Base-by-base conservation (phyloP, 768 basidiomycete genomes). In the Lactarius pseudohatsudake region DNA sequence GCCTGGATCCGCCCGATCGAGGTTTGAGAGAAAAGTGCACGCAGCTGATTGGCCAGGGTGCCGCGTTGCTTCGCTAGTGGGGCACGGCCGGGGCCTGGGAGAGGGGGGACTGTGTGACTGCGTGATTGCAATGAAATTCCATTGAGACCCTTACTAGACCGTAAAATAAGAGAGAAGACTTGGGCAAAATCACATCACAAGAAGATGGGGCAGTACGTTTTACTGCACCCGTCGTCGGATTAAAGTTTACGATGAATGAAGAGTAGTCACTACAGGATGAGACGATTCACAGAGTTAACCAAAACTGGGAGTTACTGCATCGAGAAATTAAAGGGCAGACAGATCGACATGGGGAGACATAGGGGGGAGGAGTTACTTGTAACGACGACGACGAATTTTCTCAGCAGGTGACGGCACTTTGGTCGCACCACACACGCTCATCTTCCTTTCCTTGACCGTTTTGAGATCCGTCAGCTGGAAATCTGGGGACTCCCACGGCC, bases 271-370 rank as follows among this genome's bases (percentile, higher is more conserved):
- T 59, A 60, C n/a, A n/a, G 22, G 20, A 45, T 32, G 43, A 55
- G 36, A 38, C 30, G 40, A 62, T 62, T 61, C 61, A 53, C 50
- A 53, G 47, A 41, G 28, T 62, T 66, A 62, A 66, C 61, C 61
- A 62, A 62, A 62, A 40, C 40, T 58, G 50, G 65, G 43, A 62
- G 3, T 54, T 57, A 43, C 57, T 20, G 5, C 22, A 66, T 62
- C 61, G 16, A 50, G 57, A 10, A 62, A 41, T 38, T 61, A 30
- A 43, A 40, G 26, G 16, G 22, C 22, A 40, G 47, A 20, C 7
- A 32, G 32, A 32, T 32, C 32, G 32, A 32, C 32, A 32, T 4
- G 32, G 61, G 56, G 36, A 16, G 10, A 58, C 5, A 40, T 13
- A 55, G 55, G 65, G 26, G 4, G 34, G 15, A 18, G 50, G 15